phyloP scores from a whole-genome alignment of 106 monocot genomes.

The Iris macrosiphon region DNA sequence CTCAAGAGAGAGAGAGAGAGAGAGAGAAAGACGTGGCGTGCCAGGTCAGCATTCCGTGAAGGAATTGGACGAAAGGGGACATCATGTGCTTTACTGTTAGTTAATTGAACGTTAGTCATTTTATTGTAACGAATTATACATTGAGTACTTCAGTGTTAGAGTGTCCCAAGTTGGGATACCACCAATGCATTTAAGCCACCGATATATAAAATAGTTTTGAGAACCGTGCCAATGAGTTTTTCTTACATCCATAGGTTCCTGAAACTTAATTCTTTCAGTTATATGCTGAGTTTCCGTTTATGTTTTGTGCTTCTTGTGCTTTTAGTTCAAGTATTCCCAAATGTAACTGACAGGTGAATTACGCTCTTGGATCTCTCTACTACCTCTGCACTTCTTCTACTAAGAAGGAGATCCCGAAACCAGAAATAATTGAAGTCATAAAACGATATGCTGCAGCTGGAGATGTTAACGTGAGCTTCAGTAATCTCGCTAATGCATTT shows the following conservation, averaged over 20 bases:
- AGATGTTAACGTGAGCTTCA: constrained; percentile 46
- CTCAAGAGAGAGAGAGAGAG: too few relatives aligned
- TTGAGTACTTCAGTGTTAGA: too few relatives aligned
- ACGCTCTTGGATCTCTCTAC: constrained; percentile 80
- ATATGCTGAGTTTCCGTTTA: background rate
- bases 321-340: background rate
- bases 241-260: too few relatives aligned
- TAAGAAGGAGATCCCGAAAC: constrained; percentile 66
- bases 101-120: too few relatives aligned
- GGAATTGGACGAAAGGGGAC: too few relatives aligned
- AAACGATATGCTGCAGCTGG: constrained; percentile 62
- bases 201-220: background rate
- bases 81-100: too few relatives aligned
- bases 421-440: constrained; percentile 66
- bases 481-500: constrained; percentile 83
- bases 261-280: background rate
- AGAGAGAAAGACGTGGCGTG: too few relatives aligned
- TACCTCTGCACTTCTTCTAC: constrained; percentile 69
- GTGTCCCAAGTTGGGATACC: too few relatives aligned
- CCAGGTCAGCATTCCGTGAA: too few relatives aligned
- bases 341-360: constrained; percentile 54
- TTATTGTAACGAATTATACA: too few relatives aligned
- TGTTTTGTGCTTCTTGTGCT: background rate
- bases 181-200: too few relatives aligned
- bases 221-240: too few relatives aligned